Evolutionary conservation across 345 rosid species (phyloP).

Genomic region (Acer saccharum): DNA sequence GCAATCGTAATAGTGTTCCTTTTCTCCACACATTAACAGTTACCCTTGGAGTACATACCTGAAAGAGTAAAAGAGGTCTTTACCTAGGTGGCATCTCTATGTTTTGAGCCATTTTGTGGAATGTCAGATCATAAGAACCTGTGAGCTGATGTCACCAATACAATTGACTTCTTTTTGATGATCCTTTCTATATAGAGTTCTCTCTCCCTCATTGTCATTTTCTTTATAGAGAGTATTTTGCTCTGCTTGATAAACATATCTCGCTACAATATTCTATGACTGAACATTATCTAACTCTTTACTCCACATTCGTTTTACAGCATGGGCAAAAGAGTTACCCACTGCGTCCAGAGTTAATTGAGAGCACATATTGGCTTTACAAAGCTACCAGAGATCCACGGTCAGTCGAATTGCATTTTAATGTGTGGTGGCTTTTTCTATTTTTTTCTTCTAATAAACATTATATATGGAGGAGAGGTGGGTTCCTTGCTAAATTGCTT

Average conservation of each 20-base stretch:
- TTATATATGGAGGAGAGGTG: background rate
- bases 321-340: slow-evolving; percentile 97
- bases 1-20: background rate
- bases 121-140: slow-evolving; percentile 1
- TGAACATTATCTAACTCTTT: slow-evolving; percentile 15
- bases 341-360: slow-evolving; percentile 92
- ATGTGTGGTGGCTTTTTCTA: background rate
- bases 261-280: background rate
- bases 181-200: background rate
- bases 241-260: background rate
- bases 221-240: background rate
- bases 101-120: background rate
- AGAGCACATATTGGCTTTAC: slow-evolving; percentile 98
- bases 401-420: slow-evolving; percentile 36
- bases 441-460: background rate
- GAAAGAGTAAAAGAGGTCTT: slow-evolving; percentile 12
- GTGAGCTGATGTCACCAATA: background rate
- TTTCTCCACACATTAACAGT: background rate
- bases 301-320: slow-evolving; percentile 43
- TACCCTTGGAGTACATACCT: background rate
- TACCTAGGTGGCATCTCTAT: background rate
- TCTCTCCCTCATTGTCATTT: background rate
- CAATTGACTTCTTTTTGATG: background rate
- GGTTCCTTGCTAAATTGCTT: background rate
- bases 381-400: slow-evolving; percentile 95